Base-by-base conservation (phyloP, 2,329 filamentous ascomycete species). In the Trichoderma koningiopsis region DNA sequence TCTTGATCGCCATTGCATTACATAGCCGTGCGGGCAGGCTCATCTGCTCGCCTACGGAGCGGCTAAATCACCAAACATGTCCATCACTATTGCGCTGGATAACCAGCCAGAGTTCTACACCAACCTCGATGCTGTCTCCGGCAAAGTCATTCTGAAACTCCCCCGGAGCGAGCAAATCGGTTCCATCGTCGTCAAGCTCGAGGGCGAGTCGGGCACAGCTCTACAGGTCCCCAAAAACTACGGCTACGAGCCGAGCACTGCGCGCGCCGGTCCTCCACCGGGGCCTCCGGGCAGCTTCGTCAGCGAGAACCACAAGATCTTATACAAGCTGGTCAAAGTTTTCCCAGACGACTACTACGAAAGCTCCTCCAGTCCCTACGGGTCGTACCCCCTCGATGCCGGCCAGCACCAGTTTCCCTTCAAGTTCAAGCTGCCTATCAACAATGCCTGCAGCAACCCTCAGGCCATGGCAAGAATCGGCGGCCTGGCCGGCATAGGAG, bases 371-470 rank as follows among this genome's bases (percentile, higher is more conserved):
- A 81, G 76, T 24, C 76, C 76, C 77, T 82, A 76, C 77, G 85
- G 75, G 73, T 81, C 85, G 37, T 90, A 86, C 73, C 87, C 89
- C 0, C 80, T 94, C 37, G 86, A 89, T 68, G 83, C 89, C 0
- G 92, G 92, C 68, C 85, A 89, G 74, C 91, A 94, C 78, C 87
- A 90, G 74, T 96, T 93, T 75, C 88, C 90, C 1, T 96, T 95
- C 81, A 83, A 85, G 57, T 93, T 96, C 83, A 92, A 93, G 81
- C 83, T 94, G 37, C 85, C 89, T 61, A 88, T 94, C 79, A 94
- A 94, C 81, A 94, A 93, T 77, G 85, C 86, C 64, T 94, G 91
- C 78, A 83, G 85, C 75, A 81, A 87, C 72, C 81, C 82, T 24
- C 79, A 82, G 68, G 81, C 84, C 72, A 85, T 88, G 83, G 80